Evolutionary conservation across 2,329 filamentous ascomycete genomes (phyloP).

Genomic region (Ceratocystis variospora): DNA sequence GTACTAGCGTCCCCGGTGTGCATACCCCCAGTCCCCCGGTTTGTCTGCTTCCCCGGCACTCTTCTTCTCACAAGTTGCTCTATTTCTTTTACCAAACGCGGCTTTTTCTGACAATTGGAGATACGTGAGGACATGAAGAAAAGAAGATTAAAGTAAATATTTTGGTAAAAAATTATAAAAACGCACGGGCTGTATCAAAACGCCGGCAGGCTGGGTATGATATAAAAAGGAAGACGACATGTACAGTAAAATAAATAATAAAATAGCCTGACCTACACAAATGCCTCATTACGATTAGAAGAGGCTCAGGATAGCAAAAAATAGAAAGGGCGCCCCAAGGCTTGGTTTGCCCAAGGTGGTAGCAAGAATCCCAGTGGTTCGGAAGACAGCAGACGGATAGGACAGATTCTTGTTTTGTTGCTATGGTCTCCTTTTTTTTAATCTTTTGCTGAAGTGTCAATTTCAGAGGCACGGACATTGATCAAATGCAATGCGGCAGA

Average conservation of each 20-base stretch:
- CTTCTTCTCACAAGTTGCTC: neutral
- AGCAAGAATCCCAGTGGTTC: neutral
- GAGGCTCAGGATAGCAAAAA: neutral
- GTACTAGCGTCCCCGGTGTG: no score
- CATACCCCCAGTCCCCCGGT: neutral
- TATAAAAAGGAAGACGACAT: neutral
- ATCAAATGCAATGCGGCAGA: neutral
- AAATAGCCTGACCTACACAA: neutral
- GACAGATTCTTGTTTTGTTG: neutral
- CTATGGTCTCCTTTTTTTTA: neutral
- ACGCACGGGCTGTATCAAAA: constrained; percentile 1
- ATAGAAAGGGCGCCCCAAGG: neutral
- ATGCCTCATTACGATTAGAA: neutral
- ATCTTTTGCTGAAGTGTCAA: neutral
- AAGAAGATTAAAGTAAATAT: neutral
- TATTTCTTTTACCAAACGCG: neutral
- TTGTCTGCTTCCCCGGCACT: neutral
- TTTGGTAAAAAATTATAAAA: neutral
- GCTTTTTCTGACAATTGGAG: neutral
- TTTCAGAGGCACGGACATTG: neutral
- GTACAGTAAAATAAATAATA: neutral
- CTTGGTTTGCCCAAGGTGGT: neutral
- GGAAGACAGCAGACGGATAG: neutral
- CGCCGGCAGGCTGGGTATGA: neutral
- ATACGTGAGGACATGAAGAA: neutral